A percentile compares a stretch with the other conserved stretches of the same genome.
phyloP scores from a whole-genome alignment of 805 yeast species.

The Spencermartinsiella europaea region DNA sequence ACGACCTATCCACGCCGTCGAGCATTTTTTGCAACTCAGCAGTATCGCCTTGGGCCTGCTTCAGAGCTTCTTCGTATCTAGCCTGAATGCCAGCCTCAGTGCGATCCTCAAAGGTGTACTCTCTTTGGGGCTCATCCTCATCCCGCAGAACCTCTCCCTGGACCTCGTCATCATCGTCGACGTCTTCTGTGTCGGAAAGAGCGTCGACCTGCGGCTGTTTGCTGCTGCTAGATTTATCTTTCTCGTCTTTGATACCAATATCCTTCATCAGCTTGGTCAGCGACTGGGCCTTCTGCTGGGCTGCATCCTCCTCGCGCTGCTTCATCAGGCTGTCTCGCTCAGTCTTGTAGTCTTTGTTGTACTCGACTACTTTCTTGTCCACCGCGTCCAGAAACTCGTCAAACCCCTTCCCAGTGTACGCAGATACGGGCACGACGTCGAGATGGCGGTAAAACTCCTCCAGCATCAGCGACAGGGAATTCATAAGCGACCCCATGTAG shows the following conservation, averaged over 20 bases:
- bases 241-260: conserved; percentile 55
- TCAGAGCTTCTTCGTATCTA: conserved; percentile 66
- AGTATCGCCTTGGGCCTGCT: conserved; percentile 16
- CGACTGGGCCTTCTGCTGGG: conserved; percentile 63
- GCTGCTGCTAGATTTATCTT: conserved; percentile 36
- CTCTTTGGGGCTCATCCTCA: conserved; percentile 20
- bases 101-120: conserved; percentile 16
- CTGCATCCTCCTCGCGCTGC: conserved; percentile 72
- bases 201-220: conserved; percentile 51
- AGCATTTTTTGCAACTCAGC: conserved; percentile 17
- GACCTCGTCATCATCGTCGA: conserved; percentile 38
- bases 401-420: conserved; percentile 91
- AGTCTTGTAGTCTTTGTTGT: conserved; percentile 70
- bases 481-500: conserved; percentile 89
- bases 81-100: conserved; percentile 46
- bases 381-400: conserved; percentile 85
- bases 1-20: background rate
- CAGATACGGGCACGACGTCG: conserved; percentile 88
- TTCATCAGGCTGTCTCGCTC: conserved; percentile 80
- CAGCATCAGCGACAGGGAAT: conserved; percentile 91
- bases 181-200: conserved; percentile 50
- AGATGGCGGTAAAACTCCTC: conserved; percentile 93
- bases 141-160: conserved; percentile 30
- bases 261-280: conserved; percentile 78
- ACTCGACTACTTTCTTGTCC: conserved; percentile 82